Conservation (phyloP, 2,329 filamentous ascomycete species). For the Monilinia polystroma region DNA sequence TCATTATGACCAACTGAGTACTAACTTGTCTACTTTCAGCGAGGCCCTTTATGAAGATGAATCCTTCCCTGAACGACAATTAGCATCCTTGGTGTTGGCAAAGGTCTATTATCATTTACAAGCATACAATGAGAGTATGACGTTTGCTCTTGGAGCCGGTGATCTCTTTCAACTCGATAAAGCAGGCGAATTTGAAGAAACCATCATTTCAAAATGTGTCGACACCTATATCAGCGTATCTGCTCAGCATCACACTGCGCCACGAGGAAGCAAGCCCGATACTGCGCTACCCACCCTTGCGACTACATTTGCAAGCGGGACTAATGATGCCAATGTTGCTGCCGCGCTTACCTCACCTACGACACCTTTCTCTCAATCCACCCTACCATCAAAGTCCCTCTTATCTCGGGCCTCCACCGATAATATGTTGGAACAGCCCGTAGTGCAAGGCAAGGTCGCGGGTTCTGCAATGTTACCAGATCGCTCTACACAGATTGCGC, state of each 20-base stretch:
- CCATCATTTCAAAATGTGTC: conserved; percentile 96
- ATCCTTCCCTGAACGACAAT: conserved; percentile 85
- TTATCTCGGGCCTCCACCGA: conserved; percentile 77
- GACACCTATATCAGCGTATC: conserved; percentile 93
- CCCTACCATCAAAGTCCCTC: conserved; percentile 88
- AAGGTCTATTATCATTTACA: conserved; percentile 99
- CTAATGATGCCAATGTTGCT: conserved; percentile 61
- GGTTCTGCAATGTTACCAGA: conserved; percentile 51
- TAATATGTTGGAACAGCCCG: conserved; percentile 55
- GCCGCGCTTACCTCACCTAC: conserved; percentile 76
- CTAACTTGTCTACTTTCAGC: conserved; percentile 49
- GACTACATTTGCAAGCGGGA: conserved; percentile 71
- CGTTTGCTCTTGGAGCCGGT: conserved; percentile 90
- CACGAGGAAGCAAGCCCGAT: conserved; percentile 50
- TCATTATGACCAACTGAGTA: conserved; percentile 2
- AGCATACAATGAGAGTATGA: conserved; percentile 99
- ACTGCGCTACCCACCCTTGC: conserved; percentile 56
- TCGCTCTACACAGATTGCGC: conserved; percentile 71
- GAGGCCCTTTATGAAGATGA: conserved; percentile 98
- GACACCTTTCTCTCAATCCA: conserved; percentile 92
- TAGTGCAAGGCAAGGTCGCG: conserved; percentile 39
- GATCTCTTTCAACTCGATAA: conserved; percentile 92
- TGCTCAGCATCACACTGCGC: conserved; percentile 55
- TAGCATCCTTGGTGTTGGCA: conserved; percentile 89
- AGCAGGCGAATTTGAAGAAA: conserved; percentile 95